Conservation (phyloP, 768 basidiomycete genomes). For the Tulasnella calospora region DNA sequence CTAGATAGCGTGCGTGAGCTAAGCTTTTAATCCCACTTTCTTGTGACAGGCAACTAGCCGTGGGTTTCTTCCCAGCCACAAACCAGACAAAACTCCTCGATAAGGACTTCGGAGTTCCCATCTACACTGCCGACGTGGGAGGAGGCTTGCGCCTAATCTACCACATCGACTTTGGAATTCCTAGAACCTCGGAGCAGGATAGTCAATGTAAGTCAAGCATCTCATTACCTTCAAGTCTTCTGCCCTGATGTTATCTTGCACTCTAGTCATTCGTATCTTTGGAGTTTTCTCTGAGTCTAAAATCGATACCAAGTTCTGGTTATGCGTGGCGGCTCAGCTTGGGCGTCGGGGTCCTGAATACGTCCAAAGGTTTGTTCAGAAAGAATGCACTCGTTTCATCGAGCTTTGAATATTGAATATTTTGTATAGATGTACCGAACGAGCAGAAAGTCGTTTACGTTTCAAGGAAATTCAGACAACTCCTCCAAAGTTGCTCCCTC, state of each 20-base stretch:
- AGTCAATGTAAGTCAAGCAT: conserved; percentile 21
- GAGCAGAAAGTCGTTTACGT: not conserved
- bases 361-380: not conserved
- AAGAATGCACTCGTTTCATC: not conserved
- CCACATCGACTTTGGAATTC: conserved; percentile 22
- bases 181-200: not conserved
- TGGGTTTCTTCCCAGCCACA: conserved; percentile 61
- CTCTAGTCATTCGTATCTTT: conserved; percentile 11
- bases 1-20: too few species aligned
- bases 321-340: not conserved
- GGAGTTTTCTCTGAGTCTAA: not conserved
- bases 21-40: too few species aligned
- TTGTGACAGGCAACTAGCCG: conserved; percentile 54
- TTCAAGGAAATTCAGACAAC: not conserved
- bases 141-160: conserved; percentile 46
- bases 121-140: conserved; percentile 67
- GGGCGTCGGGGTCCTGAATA: not conserved
- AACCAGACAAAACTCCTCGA: conserved; percentile 60
- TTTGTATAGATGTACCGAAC: not conserved
- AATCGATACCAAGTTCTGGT: not conserved
- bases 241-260: too few species aligned
- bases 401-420: too few species aligned
- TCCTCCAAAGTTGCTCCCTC: not conserved
- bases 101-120: conserved; percentile 45
- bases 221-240: too few species aligned